Percentiles rank a stretch among this genome's conserved stretches.
Conservation (phyloP, 2,329 filamentous ascomycete species). For the Pseudocercospora fijiensis region DNA sequence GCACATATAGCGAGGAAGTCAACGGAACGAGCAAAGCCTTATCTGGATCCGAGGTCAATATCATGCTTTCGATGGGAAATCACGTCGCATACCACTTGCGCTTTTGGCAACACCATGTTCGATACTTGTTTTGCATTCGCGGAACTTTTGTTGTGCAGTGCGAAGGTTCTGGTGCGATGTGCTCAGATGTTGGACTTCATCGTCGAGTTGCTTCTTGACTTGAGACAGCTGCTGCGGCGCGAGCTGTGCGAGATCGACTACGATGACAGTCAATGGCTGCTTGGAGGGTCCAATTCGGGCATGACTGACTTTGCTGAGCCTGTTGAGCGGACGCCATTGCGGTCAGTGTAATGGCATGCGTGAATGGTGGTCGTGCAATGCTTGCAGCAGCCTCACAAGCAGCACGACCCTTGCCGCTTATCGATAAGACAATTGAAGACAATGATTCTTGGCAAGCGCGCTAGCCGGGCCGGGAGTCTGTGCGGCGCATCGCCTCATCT, state of each 20-base stretch:
- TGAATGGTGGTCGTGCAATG: neutral
- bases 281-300: neutral
- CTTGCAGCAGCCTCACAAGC: neutral
- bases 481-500: no score
- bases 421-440: neutral
- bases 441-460: no score
- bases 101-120: slow-evolving; percentile 44
- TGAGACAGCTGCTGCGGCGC: slow-evolving; percentile 81
- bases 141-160: slow-evolving; percentile 86
- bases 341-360: neutral
- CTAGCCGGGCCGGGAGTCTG: no score
- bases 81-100: slow-evolving; percentile 36
- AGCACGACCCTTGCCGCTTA: neutral
- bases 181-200: slow-evolving; percentile 92
- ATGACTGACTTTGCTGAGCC: slow-evolving; percentile 31
- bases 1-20: slow-evolving; percentile 92
- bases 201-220: slow-evolving; percentile 93
- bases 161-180: slow-evolving; percentile 86
- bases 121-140: slow-evolving; percentile 81
- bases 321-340: slow-evolving; percentile 17
- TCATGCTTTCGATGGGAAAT: neutral
- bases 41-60: slow-evolving; percentile 40
- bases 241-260: slow-evolving; percentile 72
- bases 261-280: slow-evolving; percentile 14
- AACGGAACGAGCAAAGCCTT: slow-evolving; percentile 81